Percentiles rank a stretch among this genome's conserved stretches.
These are phyloP conservation scores for Paracamarosporium sp. DNA, from an alignment of 2,329 filamentous ascomycete genomes.

Conservation along the genomic window DNA sequence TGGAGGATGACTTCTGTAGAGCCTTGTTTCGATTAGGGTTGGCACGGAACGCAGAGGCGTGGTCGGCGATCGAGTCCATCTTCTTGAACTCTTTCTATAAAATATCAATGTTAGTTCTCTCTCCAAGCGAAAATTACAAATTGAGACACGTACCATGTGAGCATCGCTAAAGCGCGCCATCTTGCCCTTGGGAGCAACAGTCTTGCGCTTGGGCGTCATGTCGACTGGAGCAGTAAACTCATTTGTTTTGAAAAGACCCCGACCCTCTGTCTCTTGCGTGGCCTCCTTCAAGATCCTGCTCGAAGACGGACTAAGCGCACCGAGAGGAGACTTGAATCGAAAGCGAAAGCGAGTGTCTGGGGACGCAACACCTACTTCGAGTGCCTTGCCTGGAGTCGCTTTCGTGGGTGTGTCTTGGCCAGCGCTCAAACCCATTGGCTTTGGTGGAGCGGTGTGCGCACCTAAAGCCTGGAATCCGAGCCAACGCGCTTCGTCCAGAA, in stretches of 20 bases:
- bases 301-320: constrained; percentile 66
- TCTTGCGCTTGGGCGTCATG: constrained; percentile 65
- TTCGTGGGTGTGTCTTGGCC: constrained; percentile 71
- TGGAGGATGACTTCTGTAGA: constrained; percentile 45
- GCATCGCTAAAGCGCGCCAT: constrained; percentile 80
- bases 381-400: constrained; percentile 29
- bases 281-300: constrained; percentile 68
- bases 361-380: constrained; percentile 49
- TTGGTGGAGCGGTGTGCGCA: constrained; percentile 57
- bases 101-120: background rate
- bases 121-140: background rate
- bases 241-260: constrained; percentile 39
- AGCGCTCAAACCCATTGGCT: constrained; percentile 47
- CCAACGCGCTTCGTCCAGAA: constrained; percentile 79
- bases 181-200: constrained; percentile 81
- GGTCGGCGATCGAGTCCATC: constrained; percentile 94
- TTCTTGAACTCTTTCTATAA: constrained; percentile 79
- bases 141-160: constrained; percentile 64
- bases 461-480: constrained; percentile 78
- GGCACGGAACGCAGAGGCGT: constrained; percentile 77
- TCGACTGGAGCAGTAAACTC: constrained; percentile 48
- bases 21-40: too few species aligned
- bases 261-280: constrained; percentile 66
- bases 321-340: constrained; percentile 63
- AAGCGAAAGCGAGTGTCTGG: constrained; percentile 68